These are phyloP conservation scores for Venturiaceae sp. DNA, from an alignment of 2,329 filamentous ascomycete species.

Conservation along the genomic window DNA sequence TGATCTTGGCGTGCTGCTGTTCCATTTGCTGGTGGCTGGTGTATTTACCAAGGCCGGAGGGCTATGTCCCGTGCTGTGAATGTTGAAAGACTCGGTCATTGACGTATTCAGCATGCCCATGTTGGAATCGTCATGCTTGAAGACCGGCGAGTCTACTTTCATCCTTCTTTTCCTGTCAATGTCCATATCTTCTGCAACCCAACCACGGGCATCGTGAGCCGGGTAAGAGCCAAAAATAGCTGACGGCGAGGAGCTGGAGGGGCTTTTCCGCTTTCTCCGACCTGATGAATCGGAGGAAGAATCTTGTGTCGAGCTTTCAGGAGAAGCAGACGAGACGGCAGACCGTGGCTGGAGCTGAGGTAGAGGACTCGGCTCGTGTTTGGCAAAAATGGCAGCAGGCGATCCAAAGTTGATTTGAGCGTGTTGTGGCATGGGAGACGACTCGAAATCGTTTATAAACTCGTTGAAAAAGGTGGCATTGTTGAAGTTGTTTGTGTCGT, in stretches of 20 bases:
- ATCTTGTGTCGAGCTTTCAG: constrained; percentile 31
- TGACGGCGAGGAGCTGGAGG: constrained; percentile 24
- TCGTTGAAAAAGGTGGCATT: not conserved
- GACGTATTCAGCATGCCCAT: constrained; percentile 2
- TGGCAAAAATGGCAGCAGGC: not conserved
- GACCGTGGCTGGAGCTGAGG: constrained; percentile 11
- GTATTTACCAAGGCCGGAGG: constrained; percentile 1
- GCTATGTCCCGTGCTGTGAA: constrained; percentile 6
- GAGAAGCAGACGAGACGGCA: constrained; percentile 19
- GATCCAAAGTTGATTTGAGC: constrained; percentile 5
- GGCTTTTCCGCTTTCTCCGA: constrained; percentile 28
- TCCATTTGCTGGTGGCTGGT: not conserved
- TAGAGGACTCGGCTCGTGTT: constrained; percentile 2
- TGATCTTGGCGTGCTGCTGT: not conserved
- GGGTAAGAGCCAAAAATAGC: constrained; percentile 9
- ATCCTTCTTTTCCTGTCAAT: constrained; percentile 3
- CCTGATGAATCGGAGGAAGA: constrained; percentile 31
- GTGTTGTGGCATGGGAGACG: not conserved
- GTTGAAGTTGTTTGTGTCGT: not conserved
- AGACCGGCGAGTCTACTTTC: constrained; percentile 1
- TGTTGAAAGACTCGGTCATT: constrained; percentile 3
- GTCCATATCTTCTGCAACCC: constrained; percentile 8
- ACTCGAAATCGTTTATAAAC: constrained; percentile 1
- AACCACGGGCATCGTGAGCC: constrained; percentile 5
- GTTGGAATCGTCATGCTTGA: not conserved